phyloP scores from a whole-genome alignment of 2,329 filamentous ascomycete genomes.

The Fusarium tjaetaba region DNA sequence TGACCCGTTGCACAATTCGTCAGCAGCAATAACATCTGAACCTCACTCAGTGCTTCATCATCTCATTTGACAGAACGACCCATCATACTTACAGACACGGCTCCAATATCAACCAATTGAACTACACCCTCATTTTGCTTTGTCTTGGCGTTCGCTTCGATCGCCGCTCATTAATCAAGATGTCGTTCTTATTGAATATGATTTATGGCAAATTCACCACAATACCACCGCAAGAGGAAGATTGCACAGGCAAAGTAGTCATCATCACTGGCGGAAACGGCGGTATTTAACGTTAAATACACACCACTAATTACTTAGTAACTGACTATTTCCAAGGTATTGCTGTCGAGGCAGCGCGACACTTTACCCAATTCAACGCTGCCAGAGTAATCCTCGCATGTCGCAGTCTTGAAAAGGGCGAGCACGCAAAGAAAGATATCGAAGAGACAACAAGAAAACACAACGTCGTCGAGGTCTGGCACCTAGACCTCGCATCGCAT shows the following conservation, averaged over 20 bases:
- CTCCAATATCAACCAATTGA: background rate
- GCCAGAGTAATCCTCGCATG: slow-evolving; percentile 55
- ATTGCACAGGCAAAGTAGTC: slow-evolving; percentile 50
- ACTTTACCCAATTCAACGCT: slow-evolving; percentile 53
- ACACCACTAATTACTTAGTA: no score
- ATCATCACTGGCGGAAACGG: slow-evolving; percentile 57
- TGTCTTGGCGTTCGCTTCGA: background rate
- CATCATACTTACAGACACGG: background rate
- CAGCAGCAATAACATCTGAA: background rate
- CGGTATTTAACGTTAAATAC: slow-evolving; percentile 24
- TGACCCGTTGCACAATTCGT: background rate
- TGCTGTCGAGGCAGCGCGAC: slow-evolving; percentile 54
- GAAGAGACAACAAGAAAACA: slow-evolving; percentile 42
- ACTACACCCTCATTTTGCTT: background rate
- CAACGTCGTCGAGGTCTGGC: slow-evolving; percentile 54
- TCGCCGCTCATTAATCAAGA: background rate
- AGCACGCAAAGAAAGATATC: slow-evolving; percentile 52
- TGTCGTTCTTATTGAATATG: slow-evolving; percentile 13
- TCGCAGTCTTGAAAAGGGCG: slow-evolving; percentile 52
- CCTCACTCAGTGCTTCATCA: background rate
- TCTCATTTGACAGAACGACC: background rate
- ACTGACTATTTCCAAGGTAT: slow-evolving; percentile 44
- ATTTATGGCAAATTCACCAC: slow-evolving; percentile 30
- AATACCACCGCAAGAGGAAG: slow-evolving; percentile 46
- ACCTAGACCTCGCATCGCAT: slow-evolving; percentile 55